A percentile compares a stretch with the other conserved stretches of the same genome.
Evolutionary conservation across 805 yeast genomes (phyloP).

Genomic region (Clavispora vitiphila): DNA sequence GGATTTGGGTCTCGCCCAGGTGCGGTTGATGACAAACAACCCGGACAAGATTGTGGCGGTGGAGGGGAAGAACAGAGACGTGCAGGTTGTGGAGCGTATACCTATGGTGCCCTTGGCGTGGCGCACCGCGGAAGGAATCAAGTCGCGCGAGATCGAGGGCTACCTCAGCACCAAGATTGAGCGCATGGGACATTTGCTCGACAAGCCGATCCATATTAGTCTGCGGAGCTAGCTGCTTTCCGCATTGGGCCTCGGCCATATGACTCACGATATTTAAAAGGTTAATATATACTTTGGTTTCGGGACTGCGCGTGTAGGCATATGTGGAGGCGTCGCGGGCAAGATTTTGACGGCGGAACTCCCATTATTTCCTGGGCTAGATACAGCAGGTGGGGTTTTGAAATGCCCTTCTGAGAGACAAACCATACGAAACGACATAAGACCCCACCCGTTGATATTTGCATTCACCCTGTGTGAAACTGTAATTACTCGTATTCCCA

Average conservation of each 20-base stretch:
- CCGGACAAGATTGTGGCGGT: conserved; percentile 96
- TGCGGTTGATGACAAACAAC: conserved; percentile 83
- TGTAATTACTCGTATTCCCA: too few species aligned
- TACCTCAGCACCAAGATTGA: conserved; percentile 91
- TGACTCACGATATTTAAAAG: neutral
- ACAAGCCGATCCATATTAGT: conserved; percentile 32
- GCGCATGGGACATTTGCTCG: conserved; percentile 92
- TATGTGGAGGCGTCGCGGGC: too few species aligned
- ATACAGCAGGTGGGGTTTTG: too few species aligned
- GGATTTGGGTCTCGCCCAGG: conserved; percentile 70
- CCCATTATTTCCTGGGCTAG: too few species aligned
- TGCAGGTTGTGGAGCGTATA: conserved; percentile 79
- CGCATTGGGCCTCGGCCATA: neutral
- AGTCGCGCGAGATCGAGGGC: conserved; percentile 84
- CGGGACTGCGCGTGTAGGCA: too few species aligned
- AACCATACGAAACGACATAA: too few species aligned
- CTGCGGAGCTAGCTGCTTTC: neutral
- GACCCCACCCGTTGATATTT: too few species aligned
- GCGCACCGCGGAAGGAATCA: conserved; percentile 62
- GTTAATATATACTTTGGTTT: neutral
- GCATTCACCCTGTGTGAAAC: too few species aligned
- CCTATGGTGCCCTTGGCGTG: conserved; percentile 98
- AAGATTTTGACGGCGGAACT: too few species aligned
- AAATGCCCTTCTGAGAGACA: too few species aligned
- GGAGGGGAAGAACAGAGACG: conserved; percentile 73